These are phyloP conservation scores for Monosporozyma siamensis DNA, from an alignment of 805 yeast species.

Conservation along the genomic window DNA sequence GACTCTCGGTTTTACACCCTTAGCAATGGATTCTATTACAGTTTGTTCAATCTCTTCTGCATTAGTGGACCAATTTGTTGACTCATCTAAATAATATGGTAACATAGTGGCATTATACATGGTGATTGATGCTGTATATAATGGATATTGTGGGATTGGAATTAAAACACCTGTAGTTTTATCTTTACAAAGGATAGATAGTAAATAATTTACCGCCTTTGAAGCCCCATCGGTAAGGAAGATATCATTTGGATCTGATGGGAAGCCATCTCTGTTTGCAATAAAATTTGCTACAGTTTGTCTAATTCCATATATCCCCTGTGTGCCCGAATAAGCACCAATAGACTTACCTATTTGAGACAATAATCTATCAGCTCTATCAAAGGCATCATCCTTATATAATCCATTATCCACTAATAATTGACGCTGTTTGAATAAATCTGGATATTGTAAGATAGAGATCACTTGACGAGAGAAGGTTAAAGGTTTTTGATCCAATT, in stretches of 20 bases:
- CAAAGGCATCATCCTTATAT: constrained; percentile 57
- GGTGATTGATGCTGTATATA: constrained; percentile 87
- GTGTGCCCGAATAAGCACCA: constrained; percentile 93
- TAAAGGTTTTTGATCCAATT: constrained; percentile 84
- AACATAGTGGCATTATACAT: constrained; percentile 69
- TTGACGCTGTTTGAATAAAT: constrained; percentile 35
- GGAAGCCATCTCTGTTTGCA: constrained; percentile 64
- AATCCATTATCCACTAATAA: constrained; percentile 15
- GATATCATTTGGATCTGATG: constrained; percentile 58
- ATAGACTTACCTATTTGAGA: constrained; percentile 57
- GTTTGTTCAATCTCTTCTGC: constrained; percentile 50
- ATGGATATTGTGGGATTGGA: constrained; percentile 97
- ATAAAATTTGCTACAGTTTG: constrained; percentile 76
- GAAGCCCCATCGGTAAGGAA: constrained; percentile 93
- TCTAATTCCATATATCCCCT: constrained; percentile 69
- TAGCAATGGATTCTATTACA: constrained; percentile 38
- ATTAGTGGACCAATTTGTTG: constrained; percentile 73
- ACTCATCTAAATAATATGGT: constrained; percentile 80
- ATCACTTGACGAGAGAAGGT: constrained; percentile 89
- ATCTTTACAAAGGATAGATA: constrained; percentile 61
- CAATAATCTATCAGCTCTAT: constrained; percentile 57
- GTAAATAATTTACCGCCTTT: constrained; percentile 73
- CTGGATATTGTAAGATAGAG: constrained; percentile 79
- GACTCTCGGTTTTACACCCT: constrained; percentile 60
- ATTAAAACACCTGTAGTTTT: constrained; percentile 68